Base-by-base conservation (phyloP, 1,284 basidiomycete genomes). In the Sutorius eximius region DNA sequence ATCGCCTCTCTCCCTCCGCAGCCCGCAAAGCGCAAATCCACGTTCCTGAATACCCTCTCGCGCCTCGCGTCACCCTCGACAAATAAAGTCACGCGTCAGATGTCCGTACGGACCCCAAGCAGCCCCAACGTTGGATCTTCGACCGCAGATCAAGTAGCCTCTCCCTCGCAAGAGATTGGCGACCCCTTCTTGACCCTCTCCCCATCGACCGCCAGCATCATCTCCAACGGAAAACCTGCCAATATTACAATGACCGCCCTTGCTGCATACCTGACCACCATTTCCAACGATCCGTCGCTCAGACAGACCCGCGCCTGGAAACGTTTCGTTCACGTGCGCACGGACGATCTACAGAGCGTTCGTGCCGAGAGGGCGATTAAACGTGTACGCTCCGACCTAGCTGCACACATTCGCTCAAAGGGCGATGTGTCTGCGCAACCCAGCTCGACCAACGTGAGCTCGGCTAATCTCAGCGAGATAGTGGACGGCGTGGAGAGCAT, bases 291-390 rank as follows among this genome's bases (percentile, higher is more conserved):
- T 49, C 71, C 80, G 7, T 68, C 74, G 2, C 68, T 92, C 30
- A 82, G 88, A 42, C 78, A 82, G 54, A 76, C 83, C 41, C 82
- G 87, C 49, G 76, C 83, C 2, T 95, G 92, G 92, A 88, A 87
- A 65, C 82, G 89, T n/a, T 95, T 95, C 61, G 85, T 93, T 47
- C 79, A 85, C 40, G 90, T 93, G 18, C 82, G 91, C 58, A 86
- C 85, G 5, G 93, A 95, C 66, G 92, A 95, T 69, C 73, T 95
- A 45, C 86, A 93, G 74, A 93, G 90, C 65, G 86, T 88, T 5
- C 83, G 91, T 43, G 85, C 90, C 42, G 92, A 95, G 72, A 81
- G 93, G 55, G 87, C 92, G 4, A 90, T 95, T 70, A 91, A 93
- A 73, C 85, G 89, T 42, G 90, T 92, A 16, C 79, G 90, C 51